phyloP scores from a whole-genome alignment of 371 early-diverging fungal genomes.

The Mucor racemosus region DNA sequence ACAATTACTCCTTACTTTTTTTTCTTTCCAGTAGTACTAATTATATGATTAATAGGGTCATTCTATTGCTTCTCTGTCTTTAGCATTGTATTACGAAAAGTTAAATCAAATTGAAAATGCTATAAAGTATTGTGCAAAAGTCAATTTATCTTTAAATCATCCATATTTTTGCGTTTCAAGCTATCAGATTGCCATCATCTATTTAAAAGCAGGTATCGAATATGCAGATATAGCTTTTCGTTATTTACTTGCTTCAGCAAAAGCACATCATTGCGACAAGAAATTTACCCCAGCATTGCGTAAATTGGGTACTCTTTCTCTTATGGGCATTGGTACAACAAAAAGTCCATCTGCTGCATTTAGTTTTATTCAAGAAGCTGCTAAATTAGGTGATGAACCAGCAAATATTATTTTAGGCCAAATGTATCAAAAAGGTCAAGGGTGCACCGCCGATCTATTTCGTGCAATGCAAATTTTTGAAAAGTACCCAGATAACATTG shows the following conservation, averaged over 20 bases:
- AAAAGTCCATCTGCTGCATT: slow-evolving; percentile 13
- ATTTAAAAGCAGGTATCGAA: slow-evolving; percentile 16
- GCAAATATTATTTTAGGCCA: slow-evolving; percentile 30
- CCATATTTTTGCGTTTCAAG: slow-evolving; percentile 22
- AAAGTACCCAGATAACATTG: slow-evolving; percentile 15
- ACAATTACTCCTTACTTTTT: slow-evolving; percentile 2
- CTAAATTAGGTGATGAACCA: slow-evolving; percentile 17
- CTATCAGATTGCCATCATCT: slow-evolving; percentile 23
- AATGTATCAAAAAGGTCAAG: slow-evolving; percentile 21
- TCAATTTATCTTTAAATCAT: slow-evolving; percentile 6
- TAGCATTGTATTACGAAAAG: slow-evolving; percentile 25
- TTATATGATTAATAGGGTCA: slow-evolving; percentile 18
- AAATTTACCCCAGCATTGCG: slow-evolving; percentile 13
- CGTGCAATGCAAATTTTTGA: slow-evolving; percentile 17
- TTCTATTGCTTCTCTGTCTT: slow-evolving; percentile 22
- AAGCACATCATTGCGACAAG: neutral
- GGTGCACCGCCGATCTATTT: slow-evolving; percentile 7
- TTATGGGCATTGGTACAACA: slow-evolving; percentile 20
- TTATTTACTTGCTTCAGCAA: slow-evolving; percentile 13
- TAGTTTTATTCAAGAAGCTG: slow-evolving; percentile 15
- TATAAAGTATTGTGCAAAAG: slow-evolving; percentile 3
- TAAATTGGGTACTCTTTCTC: slow-evolving; percentile 14
- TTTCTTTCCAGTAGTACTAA: neutral
- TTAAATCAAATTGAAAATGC: slow-evolving; percentile 6
- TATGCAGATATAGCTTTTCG: slow-evolving; percentile 12